Evolutionary conservation across 345 rosid genomes (phyloP).

Genomic region (Acer yangbiense): DNA sequence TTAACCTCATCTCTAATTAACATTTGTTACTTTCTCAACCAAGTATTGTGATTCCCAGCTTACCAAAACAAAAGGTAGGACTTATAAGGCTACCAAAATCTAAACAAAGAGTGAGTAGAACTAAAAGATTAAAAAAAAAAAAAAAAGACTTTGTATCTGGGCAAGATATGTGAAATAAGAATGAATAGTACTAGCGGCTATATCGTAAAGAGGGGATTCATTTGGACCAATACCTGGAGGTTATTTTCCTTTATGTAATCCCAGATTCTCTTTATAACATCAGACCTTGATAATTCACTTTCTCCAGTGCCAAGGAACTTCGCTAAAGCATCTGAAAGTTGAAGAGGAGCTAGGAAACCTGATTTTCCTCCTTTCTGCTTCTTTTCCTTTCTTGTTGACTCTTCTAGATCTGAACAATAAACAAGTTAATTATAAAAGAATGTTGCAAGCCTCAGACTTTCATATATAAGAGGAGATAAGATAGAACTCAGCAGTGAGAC

Average conservation of each 20-base stretch:
- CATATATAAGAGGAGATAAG: not conserved
- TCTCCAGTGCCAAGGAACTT: constrained; percentile 59
- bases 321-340: constrained; percentile 50
- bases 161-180: not conserved
- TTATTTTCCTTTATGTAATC: constrained; percentile 49
- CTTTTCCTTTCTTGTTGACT: constrained; percentile 46
- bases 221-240: constrained; percentile 41
- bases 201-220: not conserved
- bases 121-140: not conserved
- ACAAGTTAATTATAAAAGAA: not conserved
- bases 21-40: not conserved
- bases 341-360: constrained; percentile 57
- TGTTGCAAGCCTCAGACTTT: not conserved
- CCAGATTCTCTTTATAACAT: constrained; percentile 52
- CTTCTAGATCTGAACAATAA: constrained; percentile 38
- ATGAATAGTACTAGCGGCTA: not conserved
- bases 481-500: not conserved
- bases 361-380: constrained; percentile 49
- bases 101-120: not conserved
- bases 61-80: not conserved
- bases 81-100: not conserved
- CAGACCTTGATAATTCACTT: constrained; percentile 44
- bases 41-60: not conserved
- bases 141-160: not conserved
- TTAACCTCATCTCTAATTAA: not conserved